phyloP scores from a whole-genome alignment of 257 asterid species.

The Cordia subcordata region DNA sequence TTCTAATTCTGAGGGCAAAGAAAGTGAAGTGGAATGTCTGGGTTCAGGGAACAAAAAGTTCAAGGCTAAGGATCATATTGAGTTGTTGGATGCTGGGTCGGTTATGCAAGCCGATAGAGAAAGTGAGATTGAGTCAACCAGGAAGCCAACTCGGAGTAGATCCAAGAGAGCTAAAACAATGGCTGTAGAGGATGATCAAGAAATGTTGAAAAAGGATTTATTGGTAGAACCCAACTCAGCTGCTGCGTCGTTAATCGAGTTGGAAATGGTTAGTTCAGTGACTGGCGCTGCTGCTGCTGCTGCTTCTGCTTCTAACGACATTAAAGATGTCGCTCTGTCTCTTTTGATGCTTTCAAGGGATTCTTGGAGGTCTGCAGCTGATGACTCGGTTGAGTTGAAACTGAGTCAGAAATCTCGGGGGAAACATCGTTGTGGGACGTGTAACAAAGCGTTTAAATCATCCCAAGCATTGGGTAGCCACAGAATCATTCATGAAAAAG shows the following conservation, averaged over 20 bases:
- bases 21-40: constrained; percentile 13
- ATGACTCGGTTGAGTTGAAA: constrained; percentile 15
- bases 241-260: constrained; percentile 22
- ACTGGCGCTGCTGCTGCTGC: constrained; percentile 32
- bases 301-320: too few relatives aligned
- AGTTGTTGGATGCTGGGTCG: constrained; percentile 26
- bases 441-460: constrained; percentile 30
- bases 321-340: constrained; percentile 58
- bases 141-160: constrained; percentile 25
- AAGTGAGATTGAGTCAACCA: constrained; percentile 29
- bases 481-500: constrained; percentile 22
- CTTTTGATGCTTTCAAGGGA: constrained; percentile 65
- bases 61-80: constrained; percentile 36
- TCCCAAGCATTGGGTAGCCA: constrained; percentile 55
- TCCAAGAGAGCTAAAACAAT: constrained; percentile 25
- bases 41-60: constrained; percentile 29
- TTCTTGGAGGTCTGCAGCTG: constrained; percentile 32
- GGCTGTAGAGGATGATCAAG: constrained; percentile 6
- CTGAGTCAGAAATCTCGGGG: constrained; percentile 8
- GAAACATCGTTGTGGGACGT: constrained; percentile 28
- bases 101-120: constrained; percentile 28
- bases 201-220: neutral
- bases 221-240: constrained; percentile 8
- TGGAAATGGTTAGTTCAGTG: constrained; percentile 25
- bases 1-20: constrained; percentile 15